phyloP scores from a whole-genome alignment of 441 rosid genomes.

The Populus trichocarpa region DNA sequence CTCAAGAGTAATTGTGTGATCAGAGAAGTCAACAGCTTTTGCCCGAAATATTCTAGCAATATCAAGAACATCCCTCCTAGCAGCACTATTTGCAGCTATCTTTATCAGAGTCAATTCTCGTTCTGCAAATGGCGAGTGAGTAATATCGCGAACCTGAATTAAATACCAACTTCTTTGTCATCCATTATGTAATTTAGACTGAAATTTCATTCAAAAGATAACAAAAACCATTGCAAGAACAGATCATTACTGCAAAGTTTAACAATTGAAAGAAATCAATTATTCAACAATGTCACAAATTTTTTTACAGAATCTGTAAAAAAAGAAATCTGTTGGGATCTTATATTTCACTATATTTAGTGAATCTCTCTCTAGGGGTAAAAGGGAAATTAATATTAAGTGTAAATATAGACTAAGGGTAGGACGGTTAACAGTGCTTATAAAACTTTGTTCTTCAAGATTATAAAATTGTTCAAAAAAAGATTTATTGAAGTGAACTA shows the following conservation, averaged over 20 bases:
- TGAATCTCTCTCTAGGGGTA: background rate
- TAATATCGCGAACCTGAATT: conserved; percentile 51
- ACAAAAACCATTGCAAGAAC: background rate
- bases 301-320: background rate
- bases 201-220: background rate
- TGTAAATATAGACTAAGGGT: background rate
- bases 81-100: conserved; percentile 60
- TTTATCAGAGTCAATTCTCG: conserved; percentile 72
- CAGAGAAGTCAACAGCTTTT: conserved; percentile 69
- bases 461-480: background rate
- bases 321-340: background rate
- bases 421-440: background rate
- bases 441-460: background rate
- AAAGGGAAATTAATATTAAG: background rate
- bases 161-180: conserved; percentile 4
- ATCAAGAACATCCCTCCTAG: conserved; percentile 68
- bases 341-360: background rate
- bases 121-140: conserved; percentile 69
- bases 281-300: background rate
- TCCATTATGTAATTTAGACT: background rate
- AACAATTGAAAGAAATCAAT: background rate
- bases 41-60: conserved; percentile 71
- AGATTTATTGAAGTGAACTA: background rate
- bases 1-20: conserved; percentile 78
- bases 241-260: background rate